Base-by-base conservation (phyloP, 2,329 filamentous ascomycete species). In the Fusarium verrucosum region DNA sequence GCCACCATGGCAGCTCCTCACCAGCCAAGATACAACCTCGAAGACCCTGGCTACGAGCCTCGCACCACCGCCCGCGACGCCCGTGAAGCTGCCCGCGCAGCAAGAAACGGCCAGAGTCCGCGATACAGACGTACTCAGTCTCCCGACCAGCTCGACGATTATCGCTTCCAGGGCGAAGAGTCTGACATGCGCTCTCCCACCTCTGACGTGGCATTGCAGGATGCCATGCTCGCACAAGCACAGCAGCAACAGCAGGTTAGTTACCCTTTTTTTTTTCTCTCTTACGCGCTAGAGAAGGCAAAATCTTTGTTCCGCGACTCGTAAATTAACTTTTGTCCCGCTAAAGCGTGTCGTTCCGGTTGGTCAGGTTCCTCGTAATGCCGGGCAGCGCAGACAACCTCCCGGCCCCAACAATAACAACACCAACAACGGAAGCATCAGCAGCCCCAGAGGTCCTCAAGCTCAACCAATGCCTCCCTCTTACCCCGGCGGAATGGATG, bases 221-320 rank as follows among this genome's bases (percentile, higher is more conserved):
- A 72, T 36, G 70, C 70, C 58, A 71, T 72, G 56, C 57, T 72
- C 11, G 70, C 70, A 58, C 69, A 72, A 42, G 69, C 70, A 65
- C 66, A 72, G 25, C 69, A 67, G 56, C 69, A 67, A 14, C 66
- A 71, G 14, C 66, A 72, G 67, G 70, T 72, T 22, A 44, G 63
- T 58, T 36, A n/a, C n/a, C n/a, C n/a, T 11, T 19, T 8, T 41
- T 25, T 25, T 20, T 17, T 32, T 28, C 19, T 46, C 28, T n/a
- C n/a, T n/a, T n/a, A n/a, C 28, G 22, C 25, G 45, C 54, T 56
- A 40, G 38, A 44, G 10, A 32, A 36, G 17, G 55, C 50, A 59
- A 44, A 20, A 65, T 65, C 14, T 26, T 65, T 68, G 20, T 40
- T 67, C 58, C 62, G 58, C 7, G 5, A 6, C 23, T 38, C 33